Evolutionary conservation across 2,329 filamentous ascomycete genomes (phyloP).

Genomic region (Fusarium udum): DNA sequence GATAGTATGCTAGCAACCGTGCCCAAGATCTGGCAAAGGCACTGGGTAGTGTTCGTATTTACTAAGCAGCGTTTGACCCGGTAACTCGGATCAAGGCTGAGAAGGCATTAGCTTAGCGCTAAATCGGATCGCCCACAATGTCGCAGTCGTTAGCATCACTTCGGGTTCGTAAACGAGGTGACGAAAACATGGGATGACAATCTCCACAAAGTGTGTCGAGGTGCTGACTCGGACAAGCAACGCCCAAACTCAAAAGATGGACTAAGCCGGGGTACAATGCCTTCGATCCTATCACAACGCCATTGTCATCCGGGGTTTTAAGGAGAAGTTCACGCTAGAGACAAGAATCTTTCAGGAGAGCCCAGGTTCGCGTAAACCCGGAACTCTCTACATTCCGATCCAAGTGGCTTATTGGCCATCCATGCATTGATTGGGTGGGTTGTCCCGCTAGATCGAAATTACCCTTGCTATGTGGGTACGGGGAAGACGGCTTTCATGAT

Average conservation of each 20-base stretch:
- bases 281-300: neutral
- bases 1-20: neutral
- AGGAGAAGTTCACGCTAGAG: neutral
- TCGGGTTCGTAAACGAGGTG: neutral
- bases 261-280: neutral
- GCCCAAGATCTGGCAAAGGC: neutral
- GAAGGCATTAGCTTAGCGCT: neutral
- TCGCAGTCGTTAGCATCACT: neutral
- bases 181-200: neutral
- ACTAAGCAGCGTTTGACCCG: neutral
- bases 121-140: neutral
- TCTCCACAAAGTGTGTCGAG: neutral
- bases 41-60: neutral
- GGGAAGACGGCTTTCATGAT: neutral
- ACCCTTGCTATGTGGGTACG: neutral
- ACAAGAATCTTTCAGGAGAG: neutral
- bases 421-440: rapidly evolving
- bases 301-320: neutral
- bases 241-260: neutral
- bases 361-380: neutral
- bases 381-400: neutral
- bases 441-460: neutral
- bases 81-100: neutral
- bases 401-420: rapidly evolving
- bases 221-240: neutral